Evolutionary conservation across 352 stramenopile genomes (phyloP).

Genomic region (Nothophytophthora sp.): DNA sequence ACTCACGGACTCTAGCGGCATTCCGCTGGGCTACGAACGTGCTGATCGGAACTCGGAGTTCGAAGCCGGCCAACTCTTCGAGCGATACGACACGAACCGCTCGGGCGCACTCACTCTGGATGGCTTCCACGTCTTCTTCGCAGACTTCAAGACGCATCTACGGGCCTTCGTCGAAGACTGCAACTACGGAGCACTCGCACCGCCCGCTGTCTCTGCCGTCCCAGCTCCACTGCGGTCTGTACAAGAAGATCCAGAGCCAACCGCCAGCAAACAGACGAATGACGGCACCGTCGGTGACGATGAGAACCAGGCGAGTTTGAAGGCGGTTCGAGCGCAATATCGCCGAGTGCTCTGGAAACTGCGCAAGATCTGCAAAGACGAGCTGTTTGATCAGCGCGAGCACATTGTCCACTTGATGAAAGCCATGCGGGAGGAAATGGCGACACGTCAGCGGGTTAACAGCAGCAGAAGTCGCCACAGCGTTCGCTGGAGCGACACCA

Average conservation of each 20-base stretch:
- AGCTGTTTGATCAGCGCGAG: conserved; percentile 52
- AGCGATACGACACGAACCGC: conserved; percentile 72
- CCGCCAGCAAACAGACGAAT: background rate
- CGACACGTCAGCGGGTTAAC: conserved; percentile 18
- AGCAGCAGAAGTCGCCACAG: conserved; percentile 5
- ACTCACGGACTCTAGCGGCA: conserved; percentile 62
- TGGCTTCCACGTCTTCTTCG: conserved; percentile 72
- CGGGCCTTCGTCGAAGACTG: conserved; percentile 66
- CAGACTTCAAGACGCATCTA: conserved; percentile 70
- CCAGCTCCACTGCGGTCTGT: conserved; percentile 7
- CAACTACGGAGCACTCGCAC: conserved; percentile 25
- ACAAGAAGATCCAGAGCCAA: conserved; percentile 10
- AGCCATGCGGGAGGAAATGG: conserved; percentile 22
- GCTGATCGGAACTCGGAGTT: conserved; percentile 82
- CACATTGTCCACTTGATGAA: conserved; percentile 36
- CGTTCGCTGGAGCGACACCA: conserved; percentile 1
- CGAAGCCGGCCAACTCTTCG: conserved; percentile 83
- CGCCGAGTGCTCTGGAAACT: conserved; percentile 58
- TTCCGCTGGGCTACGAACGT: conserved; percentile 73
- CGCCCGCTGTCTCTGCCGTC: background rate
- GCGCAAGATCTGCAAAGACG: conserved; percentile 57
- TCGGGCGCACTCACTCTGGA: conserved; percentile 59
- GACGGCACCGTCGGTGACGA: conserved; percentile 4
- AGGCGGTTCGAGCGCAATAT: conserved; percentile 28
- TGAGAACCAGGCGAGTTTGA: background rate